Conservation (phyloP, 2,329 filamentous ascomycete species). For the Macrophomina phaseolina region DNA sequence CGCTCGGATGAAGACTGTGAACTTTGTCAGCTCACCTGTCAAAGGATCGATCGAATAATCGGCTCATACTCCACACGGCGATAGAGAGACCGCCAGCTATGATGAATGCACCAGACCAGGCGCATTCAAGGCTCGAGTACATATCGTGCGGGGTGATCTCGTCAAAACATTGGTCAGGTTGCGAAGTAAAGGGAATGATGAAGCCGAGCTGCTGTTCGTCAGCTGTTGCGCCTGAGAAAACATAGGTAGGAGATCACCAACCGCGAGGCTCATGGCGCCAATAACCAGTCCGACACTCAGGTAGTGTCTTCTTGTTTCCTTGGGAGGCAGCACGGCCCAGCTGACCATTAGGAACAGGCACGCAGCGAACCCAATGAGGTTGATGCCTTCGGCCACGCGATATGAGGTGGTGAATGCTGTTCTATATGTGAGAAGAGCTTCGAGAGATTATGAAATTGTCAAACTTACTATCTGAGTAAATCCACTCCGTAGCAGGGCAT, state of each 20-base stretch:
- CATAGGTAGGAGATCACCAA: constrained; percentile 51
- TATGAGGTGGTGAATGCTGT: constrained; percentile 63
- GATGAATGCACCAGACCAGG: constrained; percentile 84
- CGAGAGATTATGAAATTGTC: not conserved
- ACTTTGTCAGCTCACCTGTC: not conserved
- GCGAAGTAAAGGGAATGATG: constrained; percentile 80
- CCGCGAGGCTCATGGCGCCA: constrained; percentile 78
- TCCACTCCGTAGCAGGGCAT: constrained; percentile 84
- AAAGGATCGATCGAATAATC: not conserved
- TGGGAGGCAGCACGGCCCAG: constrained; percentile 79
- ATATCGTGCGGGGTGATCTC: constrained; percentile 93
- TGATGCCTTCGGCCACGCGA: constrained; percentile 78
- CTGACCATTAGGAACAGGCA: constrained; percentile 79
- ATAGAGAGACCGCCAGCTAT: constrained; percentile 84
- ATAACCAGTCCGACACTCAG: constrained; percentile 85
- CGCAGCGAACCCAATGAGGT: constrained; percentile 73
- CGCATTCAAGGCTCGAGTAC: constrained; percentile 80
- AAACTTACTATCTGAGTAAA: constrained; percentile 63
- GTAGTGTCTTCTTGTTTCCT: constrained; percentile 92
- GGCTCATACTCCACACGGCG: constrained; percentile 74
- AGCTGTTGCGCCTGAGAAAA: constrained; percentile 26
- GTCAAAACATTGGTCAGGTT: constrained; percentile 84
- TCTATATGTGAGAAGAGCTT: constrained; percentile 27
- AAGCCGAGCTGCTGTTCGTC: constrained; percentile 76
- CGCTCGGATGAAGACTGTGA: constrained; percentile 76